Evolutionary conservation across 208 protist genomes (phyloP), one percentile per base, ranked within the genome.

Genomic region (Baffinella frigidus): DNA sequence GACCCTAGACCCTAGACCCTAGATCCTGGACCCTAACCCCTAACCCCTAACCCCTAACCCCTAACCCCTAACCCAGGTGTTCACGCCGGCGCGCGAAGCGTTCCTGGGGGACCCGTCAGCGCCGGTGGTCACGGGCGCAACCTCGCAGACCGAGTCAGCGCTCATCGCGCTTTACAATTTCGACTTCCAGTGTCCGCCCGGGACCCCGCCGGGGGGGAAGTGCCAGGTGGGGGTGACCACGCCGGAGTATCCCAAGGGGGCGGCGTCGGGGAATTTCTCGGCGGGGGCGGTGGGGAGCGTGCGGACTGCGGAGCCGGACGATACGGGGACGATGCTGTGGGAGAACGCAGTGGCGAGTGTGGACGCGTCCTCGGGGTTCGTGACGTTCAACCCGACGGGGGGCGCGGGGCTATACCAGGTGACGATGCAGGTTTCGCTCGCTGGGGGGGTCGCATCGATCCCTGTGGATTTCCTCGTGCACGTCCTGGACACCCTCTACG

Each of bases 351-450:
- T 62, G 44, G 77, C 0, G 77, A 17, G 39, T 17, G 50, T 87
- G 44, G 20, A 20, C 11, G 50, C 38, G 77, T 17, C 0, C 30
- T 3, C 2, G 11, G 50, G 77, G 27, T 2, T 17, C 27, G n/a
- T 74, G 33, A 7, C 24, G 4, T 27, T 87, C 48, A n/a, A 45
- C 41, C 77, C 77, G 43, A 20, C 27, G 39, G 10, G 61, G 20
- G 77, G 77, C 11, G 39, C 77, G 4, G 77, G 77, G 7, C 30
- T 61, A 17, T 87, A 87, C 50, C 77, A 87, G 50, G 77, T 67
- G 27, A 68, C 77, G 48, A 9, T 87, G 27, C 0, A 11, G 77
- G 39, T 87, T 14, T 17, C 77, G 77, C 30, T 62, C 77, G 61
- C 39, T 20, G 50, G 38, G 17, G 77, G 77, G 48, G 10, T 20